Evolutionary conservation across 805 yeast genomes (phyloP).

Genomic region (Schwanniomyces pseudopolymorphus): DNA sequence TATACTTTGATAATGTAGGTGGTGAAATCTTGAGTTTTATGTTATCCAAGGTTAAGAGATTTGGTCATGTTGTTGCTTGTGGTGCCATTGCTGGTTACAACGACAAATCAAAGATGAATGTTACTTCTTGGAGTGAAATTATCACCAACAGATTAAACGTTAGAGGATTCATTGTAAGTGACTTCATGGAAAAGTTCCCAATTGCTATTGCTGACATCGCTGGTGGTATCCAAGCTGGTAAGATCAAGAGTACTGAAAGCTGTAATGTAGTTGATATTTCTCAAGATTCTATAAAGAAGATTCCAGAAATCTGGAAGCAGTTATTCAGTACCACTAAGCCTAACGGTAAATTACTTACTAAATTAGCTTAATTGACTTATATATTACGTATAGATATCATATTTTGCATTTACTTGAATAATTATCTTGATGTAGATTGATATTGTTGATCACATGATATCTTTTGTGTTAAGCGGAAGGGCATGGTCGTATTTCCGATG

Average conservation of each 20-base stretch:
- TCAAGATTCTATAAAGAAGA: conserved; percentile 36
- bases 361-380: conserved; percentile 32
- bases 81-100: conserved; percentile 65
- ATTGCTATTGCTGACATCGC: conserved; percentile 36
- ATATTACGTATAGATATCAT: no score
- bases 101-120: conserved; percentile 32
- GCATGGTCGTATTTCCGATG: no score
- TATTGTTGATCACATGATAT: no score
- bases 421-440: no score
- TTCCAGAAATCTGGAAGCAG: conserved; percentile 50
- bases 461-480: no score
- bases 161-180: conserved; percentile 54
- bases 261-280: conserved; percentile 39
- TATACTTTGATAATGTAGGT: conserved; percentile 64
- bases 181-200: conserved; percentile 30
- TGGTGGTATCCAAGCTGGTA: conserved; percentile 40
- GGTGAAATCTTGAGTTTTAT: conserved; percentile 54
- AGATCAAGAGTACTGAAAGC: conserved; percentile 34
- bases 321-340: conserved; percentile 45
- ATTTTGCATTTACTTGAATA: background rate
- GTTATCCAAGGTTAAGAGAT: conserved; percentile 33
- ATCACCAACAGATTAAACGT: conserved; percentile 51
- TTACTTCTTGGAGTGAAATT: conserved; percentile 43
- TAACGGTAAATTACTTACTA: conserved; percentile 52
- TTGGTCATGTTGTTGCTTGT: conserved; percentile 55